Percentiles rank a stretch among this genome's conserved stretches.
These are phyloP conservation scores for Lentithecium fluviatile DNA, from an alignment of 495 filamentous ascomycete genomes.

Conservation along the genomic window DNA sequence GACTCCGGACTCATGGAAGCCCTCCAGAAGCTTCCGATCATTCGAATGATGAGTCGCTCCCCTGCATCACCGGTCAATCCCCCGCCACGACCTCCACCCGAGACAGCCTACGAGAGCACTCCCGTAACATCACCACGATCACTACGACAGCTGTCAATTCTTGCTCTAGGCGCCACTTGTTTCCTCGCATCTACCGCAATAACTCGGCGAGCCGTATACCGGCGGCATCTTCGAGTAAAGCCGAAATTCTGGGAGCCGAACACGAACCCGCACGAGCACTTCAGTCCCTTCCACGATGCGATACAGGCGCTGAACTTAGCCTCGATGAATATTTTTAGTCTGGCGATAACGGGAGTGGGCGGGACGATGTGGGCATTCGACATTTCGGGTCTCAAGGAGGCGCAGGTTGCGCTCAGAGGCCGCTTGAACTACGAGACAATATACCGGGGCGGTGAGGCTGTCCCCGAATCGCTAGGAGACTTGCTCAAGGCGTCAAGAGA, in stretches of 20 bases:
- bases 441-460: constrained; percentile 53
- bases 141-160: constrained; percentile 56
- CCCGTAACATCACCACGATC: constrained; percentile 46
- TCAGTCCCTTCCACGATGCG: constrained; percentile 61
- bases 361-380: constrained; percentile 69
- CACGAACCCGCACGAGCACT: constrained; percentile 34
- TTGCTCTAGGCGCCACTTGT: constrained; percentile 72
- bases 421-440: constrained; percentile 49
- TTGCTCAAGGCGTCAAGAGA: constrained; percentile 65
- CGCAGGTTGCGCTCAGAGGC: constrained; percentile 55
- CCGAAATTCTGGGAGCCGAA: constrained; percentile 65
- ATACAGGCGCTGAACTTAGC: constrained; percentile 79
- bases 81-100: constrained; percentile 12
- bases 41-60: constrained; percentile 13
- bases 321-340: constrained; percentile 72
- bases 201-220: constrained; percentile 65
- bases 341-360: constrained; percentile 67
- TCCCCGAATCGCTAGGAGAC: constrained; percentile 61
- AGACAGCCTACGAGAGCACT: constrained; percentile 28
- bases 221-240: constrained; percentile 52
- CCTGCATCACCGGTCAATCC: constrained; percentile 16
- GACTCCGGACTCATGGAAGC: constrained; percentile 5
- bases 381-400: constrained; percentile 67
- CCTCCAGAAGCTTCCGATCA: constrained; percentile 10
- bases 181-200: constrained; percentile 64